A percentile compares a stretch with the other conserved stretches of the same genome.
Conservation (phyloP, 1,284 basidiomycete genomes). For the Taiwanofungus camphoratus region DNA sequence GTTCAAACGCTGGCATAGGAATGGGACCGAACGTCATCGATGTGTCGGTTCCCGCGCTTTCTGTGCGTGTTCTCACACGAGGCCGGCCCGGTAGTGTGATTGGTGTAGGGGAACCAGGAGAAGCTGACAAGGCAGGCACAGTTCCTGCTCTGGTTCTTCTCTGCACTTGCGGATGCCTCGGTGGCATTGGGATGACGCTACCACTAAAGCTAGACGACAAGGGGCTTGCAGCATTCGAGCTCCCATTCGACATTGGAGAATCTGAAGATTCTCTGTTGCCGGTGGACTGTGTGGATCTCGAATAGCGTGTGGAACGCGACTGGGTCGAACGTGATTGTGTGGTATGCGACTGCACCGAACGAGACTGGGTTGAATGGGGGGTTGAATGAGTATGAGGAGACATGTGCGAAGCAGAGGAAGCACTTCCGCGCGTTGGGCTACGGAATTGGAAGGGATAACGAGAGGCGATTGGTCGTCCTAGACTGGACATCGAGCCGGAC, state of each 20-base stretch:
- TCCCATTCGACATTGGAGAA: slow-evolving; percentile 33
- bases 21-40: slow-evolving; percentile 31
- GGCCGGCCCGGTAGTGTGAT: slow-evolving; percentile 35
- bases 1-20: slow-evolving; percentile 30
- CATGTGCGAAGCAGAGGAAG: slow-evolving; percentile 33
- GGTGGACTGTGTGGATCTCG: slow-evolving; percentile 49
- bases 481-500: slow-evolving; percentile 72
- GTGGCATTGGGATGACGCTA: slow-evolving; percentile 64
- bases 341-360: slow-evolving; percentile 36
- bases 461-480: slow-evolving; percentile 67
- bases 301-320: slow-evolving; percentile 36
- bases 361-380: slow-evolving; percentile 28
- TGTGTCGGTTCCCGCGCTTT: slow-evolving; percentile 36
- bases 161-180: slow-evolving; percentile 46
- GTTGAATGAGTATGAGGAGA: slow-evolving; percentile 19
- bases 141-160: slow-evolving; percentile 46
- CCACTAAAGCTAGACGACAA: slow-evolving; percentile 25
- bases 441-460: slow-evolving; percentile 69
- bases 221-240: slow-evolving; percentile 30
- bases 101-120: slow-evolving; percentile 41
- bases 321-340: slow-evolving; percentile 31
- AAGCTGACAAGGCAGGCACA: slow-evolving; percentile 37
- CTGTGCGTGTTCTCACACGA: slow-evolving; percentile 36
- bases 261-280: slow-evolving; percentile 53
- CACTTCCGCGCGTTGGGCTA: slow-evolving; percentile 37